Conservation (phyloP, 2,329 filamentous ascomycete species). For the Phyllosticta citrichinensis region DNA sequence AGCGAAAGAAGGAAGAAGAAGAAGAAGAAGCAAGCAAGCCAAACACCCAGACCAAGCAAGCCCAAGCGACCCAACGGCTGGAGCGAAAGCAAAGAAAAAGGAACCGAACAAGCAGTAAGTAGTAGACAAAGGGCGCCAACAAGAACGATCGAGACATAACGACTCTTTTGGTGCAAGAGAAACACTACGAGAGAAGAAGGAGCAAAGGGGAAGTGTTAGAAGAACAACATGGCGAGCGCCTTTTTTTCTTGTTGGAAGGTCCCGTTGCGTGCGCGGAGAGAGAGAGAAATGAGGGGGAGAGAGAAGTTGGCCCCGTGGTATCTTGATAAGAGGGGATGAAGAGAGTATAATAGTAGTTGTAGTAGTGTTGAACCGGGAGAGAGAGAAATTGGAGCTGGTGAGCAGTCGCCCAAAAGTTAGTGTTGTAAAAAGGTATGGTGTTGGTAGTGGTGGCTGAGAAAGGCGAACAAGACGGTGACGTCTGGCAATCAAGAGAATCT, state of each 20-base stretch:
- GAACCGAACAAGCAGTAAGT: too few relatives aligned
- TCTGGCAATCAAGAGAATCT: neutral
- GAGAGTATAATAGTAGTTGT: neutral
- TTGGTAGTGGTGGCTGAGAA: neutral
- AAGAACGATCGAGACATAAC: too few relatives aligned
- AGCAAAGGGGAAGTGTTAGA: neutral
- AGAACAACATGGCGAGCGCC: neutral
- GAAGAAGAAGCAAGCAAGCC: too few relatives aligned
- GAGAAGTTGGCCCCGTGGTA: conserved; percentile 4
- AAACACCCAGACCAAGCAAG: too few relatives aligned
- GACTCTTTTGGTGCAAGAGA: too few relatives aligned
- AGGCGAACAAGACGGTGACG: neutral
- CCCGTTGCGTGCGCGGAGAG: neutral
- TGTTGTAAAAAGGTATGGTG: neutral
- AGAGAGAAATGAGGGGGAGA: conserved; percentile 1
- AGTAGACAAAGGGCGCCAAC: too few relatives aligned
- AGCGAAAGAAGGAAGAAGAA: too few relatives aligned
- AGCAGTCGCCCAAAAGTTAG: neutral
- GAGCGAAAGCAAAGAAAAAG: too few relatives aligned
- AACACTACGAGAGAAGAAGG: too few relatives aligned
- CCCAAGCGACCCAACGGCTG: too few relatives aligned
- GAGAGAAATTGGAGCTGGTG: neutral
- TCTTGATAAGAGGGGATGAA: conserved; percentile 7
- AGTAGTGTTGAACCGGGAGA: neutral
- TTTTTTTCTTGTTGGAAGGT: neutral